Conservation (phyloP, 2,329 filamentous ascomycete genomes). For the Shiraia bambusicola region DNA sequence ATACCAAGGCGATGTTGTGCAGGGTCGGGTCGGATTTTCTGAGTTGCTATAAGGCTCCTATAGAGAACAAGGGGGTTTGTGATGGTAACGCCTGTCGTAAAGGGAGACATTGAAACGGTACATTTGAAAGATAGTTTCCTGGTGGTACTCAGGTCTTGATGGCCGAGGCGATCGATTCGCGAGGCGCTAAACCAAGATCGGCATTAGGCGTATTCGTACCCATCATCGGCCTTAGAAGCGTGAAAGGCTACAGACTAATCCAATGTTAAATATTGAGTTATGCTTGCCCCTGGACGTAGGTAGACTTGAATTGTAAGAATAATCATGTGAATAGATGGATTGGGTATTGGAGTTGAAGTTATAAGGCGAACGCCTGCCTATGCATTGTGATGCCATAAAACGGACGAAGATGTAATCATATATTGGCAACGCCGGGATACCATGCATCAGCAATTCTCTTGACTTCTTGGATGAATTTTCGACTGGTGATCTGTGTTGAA, state of each 20-base stretch:
- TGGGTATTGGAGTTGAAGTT: neutral
- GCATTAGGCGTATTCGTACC: constrained; percentile 19
- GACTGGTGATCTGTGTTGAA: constrained; percentile 73
- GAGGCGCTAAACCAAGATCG: constrained; percentile 27
- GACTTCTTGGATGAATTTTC: constrained; percentile 78
- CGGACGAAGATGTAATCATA: constrained; percentile 48
- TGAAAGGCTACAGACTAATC: neutral
- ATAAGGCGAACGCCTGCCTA: constrained; percentile 25
- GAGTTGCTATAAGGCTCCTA: constrained; percentile 67
- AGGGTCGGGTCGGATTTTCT: constrained; percentile 67
- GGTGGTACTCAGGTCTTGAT: constrained; percentile 5
- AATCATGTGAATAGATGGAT: too few species aligned
- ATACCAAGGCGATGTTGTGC: constrained; percentile 66
- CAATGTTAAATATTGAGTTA: too few species aligned
- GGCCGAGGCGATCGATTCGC: constrained; percentile 24
- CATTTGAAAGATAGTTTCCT: constrained; percentile 6
- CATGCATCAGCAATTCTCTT: constrained; percentile 82
- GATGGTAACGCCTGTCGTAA: constrained; percentile 47
- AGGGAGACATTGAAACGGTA: constrained; percentile 24
- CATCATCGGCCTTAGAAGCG: neutral
- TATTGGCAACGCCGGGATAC: constrained; percentile 68
- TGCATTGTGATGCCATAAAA: constrained; percentile 26
- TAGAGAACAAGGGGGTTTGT: constrained; percentile 76
- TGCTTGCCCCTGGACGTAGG: too few species aligned
- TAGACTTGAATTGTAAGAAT: too few species aligned